Percentiles rank a stretch among this genome's conserved stretches.
Evolutionary conservation across 2,329 filamentous ascomycete species (phyloP).

Genomic region (Stemphylium lycopersici): DNA sequence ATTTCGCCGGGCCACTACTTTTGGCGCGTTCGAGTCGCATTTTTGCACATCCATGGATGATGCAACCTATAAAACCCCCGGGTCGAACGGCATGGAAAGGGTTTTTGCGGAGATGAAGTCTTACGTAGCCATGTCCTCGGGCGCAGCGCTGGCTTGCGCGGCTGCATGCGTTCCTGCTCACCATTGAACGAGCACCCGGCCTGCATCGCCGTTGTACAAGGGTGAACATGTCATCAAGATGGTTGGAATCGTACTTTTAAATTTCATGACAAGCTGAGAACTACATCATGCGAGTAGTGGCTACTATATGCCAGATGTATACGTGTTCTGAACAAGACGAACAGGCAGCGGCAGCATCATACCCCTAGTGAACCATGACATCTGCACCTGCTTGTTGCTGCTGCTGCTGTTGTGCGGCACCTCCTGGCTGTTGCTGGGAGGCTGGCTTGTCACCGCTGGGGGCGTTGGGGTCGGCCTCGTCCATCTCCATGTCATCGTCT

Average conservation of each 20-base stretch:
- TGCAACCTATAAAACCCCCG: slow-evolving; percentile 19
- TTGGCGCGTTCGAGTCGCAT: slow-evolving; percentile 15
- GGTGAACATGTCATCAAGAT: not conserved
- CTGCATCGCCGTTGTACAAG: not conserved
- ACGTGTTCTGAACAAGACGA: slow-evolving; percentile 4
- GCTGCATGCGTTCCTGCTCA: slow-evolving; percentile 4
- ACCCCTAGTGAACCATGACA: slow-evolving; percentile 50
- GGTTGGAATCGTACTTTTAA: not conserved
- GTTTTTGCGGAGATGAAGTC: slow-evolving; percentile 19
- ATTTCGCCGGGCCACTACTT: slow-evolving; percentile 27
- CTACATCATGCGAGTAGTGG: not conserved
- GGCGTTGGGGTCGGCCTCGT: slow-evolving; percentile 54
- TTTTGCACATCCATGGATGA: slow-evolving; percentile 7
- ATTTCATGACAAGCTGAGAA: slow-evolving; percentile 5
- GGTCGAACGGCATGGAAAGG: slow-evolving; percentile 18
- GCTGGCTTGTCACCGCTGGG: slow-evolving; percentile 44
- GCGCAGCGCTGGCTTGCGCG: slow-evolving; percentile 23
- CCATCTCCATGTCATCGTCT: slow-evolving; percentile 65
- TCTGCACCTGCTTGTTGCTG: slow-evolving; percentile 36
- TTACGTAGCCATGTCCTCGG: slow-evolving; percentile 10
- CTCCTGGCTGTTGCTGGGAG: slow-evolving; percentile 31
- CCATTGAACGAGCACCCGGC: not conserved
- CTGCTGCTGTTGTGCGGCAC: slow-evolving; percentile 28
- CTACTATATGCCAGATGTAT: not conserved
- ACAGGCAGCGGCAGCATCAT: not conserved